phyloP scores from a whole-genome alignment of 2,329 filamentous ascomycete species.

The Claviceps citrina region DNA sequence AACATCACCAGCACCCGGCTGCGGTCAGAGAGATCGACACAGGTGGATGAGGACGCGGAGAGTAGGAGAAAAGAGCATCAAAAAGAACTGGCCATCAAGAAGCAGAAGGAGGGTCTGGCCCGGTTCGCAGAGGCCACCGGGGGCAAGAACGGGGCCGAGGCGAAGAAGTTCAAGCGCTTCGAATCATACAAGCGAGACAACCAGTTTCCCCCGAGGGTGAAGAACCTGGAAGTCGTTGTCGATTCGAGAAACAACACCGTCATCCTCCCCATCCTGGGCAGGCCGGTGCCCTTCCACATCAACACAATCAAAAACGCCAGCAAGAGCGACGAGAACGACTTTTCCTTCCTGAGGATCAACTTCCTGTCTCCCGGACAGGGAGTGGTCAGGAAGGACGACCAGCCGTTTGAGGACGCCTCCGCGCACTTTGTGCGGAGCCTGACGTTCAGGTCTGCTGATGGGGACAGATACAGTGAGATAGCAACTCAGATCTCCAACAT shows the following conservation, averaged over 20 bases:
- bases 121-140: slow-evolving; percentile 75
- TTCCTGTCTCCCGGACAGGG: slow-evolving; percentile 94
- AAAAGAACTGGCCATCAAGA: slow-evolving; percentile 72
- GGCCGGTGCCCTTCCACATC: slow-evolving; percentile 95
- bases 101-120: slow-evolving; percentile 74
- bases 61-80: slow-evolving; percentile 80
- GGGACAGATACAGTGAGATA: slow-evolving; percentile 78
- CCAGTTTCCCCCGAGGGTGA: slow-evolving; percentile 69
- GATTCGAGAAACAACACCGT: slow-evolving; percentile 83
- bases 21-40: slow-evolving; percentile 76
- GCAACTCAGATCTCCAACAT: slow-evolving; percentile 88
- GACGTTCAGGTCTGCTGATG: slow-evolving; percentile 84
- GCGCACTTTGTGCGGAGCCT: slow-evolving; percentile 93
- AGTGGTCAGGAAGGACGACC: slow-evolving; percentile 91
- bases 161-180: slow-evolving; percentile 98
- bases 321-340: slow-evolving; percentile 91
- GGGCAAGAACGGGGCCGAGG: slow-evolving; percentile 73
- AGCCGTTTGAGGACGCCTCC: slow-evolving; percentile 89
- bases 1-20: slow-evolving; percentile 92
- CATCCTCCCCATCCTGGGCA: slow-evolving; percentile 90
- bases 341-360: slow-evolving; percentile 88
- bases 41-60: slow-evolving; percentile 80
- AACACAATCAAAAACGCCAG: slow-evolving; percentile 97
- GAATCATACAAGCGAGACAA: slow-evolving; percentile 98
- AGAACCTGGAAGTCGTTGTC: slow-evolving; percentile 77